Conservation (phyloP, 805 yeast genomes). For the Danielozyma ontarioensis region DNA sequence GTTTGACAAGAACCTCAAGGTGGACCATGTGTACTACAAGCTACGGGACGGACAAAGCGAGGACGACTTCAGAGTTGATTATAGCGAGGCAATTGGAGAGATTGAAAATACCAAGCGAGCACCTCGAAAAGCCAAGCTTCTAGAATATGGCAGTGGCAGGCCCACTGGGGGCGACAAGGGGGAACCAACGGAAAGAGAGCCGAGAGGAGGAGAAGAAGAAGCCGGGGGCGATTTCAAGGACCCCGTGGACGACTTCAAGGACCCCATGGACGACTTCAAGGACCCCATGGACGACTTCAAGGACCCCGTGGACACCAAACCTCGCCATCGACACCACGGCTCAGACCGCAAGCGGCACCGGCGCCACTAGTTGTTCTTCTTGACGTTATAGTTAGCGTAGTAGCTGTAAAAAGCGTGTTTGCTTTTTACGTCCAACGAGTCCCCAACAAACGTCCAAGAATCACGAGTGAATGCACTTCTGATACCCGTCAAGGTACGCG, state of each 20-base stretch:
- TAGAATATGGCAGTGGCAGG: conserved; percentile 3
- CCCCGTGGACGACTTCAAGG: background rate
- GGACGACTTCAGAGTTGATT: conserved; percentile 34
- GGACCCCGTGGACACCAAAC: too few relatives aligned
- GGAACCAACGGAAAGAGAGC: background rate
- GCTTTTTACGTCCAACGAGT: background rate
- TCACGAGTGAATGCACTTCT: background rate
- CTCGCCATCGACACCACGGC: too few relatives aligned
- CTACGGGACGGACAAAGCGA: conserved; percentile 49
- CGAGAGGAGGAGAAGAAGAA: background rate
- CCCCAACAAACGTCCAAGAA: background rate
- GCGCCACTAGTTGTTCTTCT: too few relatives aligned
- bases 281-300: conserved; percentile 27
- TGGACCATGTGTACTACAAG: conserved; percentile 67
- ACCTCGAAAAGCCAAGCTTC: conserved; percentile 2
- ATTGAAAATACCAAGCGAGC: conserved; percentile 1
- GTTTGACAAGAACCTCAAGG: conserved; percentile 45
- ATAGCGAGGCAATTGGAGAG: conserved; percentile 10
- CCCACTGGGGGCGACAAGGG: conserved; percentile 1
- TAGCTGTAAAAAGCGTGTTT: too few relatives aligned
- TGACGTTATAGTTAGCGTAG: too few relatives aligned
- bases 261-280: conserved; percentile 20
- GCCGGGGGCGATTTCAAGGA: conserved; percentile 1
- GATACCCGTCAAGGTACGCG: too few relatives aligned
- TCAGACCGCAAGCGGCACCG: too few relatives aligned